Base-by-base conservation (phyloP, 768 basidiomycete species). In the Mycena alexandri region DNA sequence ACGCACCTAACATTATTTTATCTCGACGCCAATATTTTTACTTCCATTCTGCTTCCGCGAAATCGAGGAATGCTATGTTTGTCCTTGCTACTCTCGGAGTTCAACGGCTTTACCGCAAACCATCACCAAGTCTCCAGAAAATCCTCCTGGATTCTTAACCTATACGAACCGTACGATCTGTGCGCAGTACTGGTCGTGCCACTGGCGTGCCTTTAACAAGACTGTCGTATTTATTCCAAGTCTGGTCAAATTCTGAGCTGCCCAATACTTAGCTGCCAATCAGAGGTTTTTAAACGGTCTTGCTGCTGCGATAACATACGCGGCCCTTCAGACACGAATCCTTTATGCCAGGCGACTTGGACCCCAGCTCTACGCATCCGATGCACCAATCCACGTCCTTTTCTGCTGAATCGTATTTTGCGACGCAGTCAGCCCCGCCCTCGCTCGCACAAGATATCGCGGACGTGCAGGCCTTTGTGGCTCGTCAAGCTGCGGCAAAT, bases 361-460 rank as follows among this genome's bases (percentile, higher is more conserved):
- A 48, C n/a, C 48, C 59, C 25, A 43, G 13, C 8, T 33, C n/a
- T 13, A 12, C 41, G 5, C 46, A 55, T 29, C 10, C 65, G 16
- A 63, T 62, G 61, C 55, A 57, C 6, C 41, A 57, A 13, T 38
- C 66, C 22, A 33, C 41, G 4, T 59, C 83, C 9, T 96, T 97
- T 81, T 95, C 93, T 17, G 93, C 96, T 25, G 93, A 96, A 70
- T 84, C 85, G 3, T 99, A 98, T 82, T 99, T 98, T 75, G 89
- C 87, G 56, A 95, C 94, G 0, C 96, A 99, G 73, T 85, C 84
- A 19, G 89, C 91, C 11, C 98, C 98, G 1, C 74, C 87, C 1
- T 84, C 85, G 10, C 87, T 99, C 17, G 85, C 92, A 12, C 82
- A 88, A 43, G 90, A 93, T 72, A 83, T 93, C 33, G 83, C 82